Conservation (phyloP, 208 protist species). For the Jaenimonas drosophilae region DNA sequence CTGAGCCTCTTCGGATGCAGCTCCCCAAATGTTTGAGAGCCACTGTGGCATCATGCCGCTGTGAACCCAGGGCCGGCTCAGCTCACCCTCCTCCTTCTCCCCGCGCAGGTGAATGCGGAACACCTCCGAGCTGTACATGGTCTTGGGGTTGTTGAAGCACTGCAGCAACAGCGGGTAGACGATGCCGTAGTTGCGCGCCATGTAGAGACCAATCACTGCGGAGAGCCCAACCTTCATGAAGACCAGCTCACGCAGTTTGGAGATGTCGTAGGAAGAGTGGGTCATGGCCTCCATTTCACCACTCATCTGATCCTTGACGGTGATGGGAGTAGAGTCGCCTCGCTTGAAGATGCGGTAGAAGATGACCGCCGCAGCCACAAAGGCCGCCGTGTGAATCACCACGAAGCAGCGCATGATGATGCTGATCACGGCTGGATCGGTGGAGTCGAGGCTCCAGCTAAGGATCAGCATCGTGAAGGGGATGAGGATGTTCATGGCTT, state of each 20-base stretch:
- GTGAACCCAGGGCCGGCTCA: conserved; percentile 71
- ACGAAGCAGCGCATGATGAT: conserved; percentile 44
- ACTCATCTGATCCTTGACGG: conserved; percentile 44
- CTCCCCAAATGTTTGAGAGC: conserved; percentile 42
- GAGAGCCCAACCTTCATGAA: conserved; percentile 48
- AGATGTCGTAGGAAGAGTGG: conserved; percentile 55
- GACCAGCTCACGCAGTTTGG: conserved; percentile 57
- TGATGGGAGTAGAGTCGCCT: conserved; percentile 26
- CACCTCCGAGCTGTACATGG: conserved; percentile 49
- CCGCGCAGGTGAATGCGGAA: conserved; percentile 52
- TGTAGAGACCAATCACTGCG: conserved; percentile 33
- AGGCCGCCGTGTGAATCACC: conserved; percentile 33
- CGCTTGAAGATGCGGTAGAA: conserved; percentile 35
- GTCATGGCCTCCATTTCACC: conserved; percentile 29
- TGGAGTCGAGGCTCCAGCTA: conserved; percentile 77
- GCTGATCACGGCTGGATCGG: conserved; percentile 47
- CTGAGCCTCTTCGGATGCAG: conserved; percentile 21
- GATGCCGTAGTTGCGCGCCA: conserved; percentile 36
- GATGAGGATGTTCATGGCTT: conserved; percentile 68
- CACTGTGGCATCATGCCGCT: conserved; percentile 40
- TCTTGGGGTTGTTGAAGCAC: conserved; percentile 66
- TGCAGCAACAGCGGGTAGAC: conserved; percentile 77
- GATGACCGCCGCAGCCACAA: conserved; percentile 28
- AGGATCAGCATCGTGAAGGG: conserved; percentile 53
- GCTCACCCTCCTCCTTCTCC: conserved; percentile 24